These are phyloP conservation scores for Vigna trinervia DNA, from an alignment of 306 rosid species.

Conservation along the genomic window DNA sequence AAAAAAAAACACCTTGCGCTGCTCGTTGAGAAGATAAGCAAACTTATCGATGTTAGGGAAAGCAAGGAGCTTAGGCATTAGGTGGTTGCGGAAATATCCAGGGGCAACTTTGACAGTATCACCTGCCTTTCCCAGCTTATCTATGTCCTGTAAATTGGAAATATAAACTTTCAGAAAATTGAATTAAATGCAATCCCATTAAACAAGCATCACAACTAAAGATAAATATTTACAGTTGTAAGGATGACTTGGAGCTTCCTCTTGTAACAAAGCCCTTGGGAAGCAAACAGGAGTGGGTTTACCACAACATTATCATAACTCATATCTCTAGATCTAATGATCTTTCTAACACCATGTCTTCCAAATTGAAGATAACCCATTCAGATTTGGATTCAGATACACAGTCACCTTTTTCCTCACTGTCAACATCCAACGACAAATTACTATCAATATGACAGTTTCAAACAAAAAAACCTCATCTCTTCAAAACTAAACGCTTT, in stretches of 20 bases:
- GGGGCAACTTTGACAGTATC: constrained; percentile 93
- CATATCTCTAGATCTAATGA: constrained; percentile 55
- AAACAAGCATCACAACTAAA: background rate
- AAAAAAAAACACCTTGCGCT: constrained; percentile 60
- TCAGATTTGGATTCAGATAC: constrained; percentile 43
- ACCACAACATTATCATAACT: constrained; percentile 54
- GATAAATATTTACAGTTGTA: constrained; percentile 59
- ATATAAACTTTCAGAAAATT: background rate
- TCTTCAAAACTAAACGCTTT: constrained; percentile 10
- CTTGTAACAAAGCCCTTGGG: constrained; percentile 78
- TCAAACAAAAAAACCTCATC: background rate
- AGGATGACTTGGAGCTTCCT: constrained; percentile 85
- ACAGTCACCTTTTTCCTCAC: constrained; percentile 11
- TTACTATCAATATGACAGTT: background rate
- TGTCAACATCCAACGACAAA: constrained; percentile 28
- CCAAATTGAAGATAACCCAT: constrained; percentile 65
- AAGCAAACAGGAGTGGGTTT: constrained; percentile 65
- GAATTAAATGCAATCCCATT: constrained; percentile 13
- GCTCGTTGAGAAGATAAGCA: constrained; percentile 74
- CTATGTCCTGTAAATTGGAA: constrained; percentile 61
- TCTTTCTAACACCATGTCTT: constrained; percentile 63
- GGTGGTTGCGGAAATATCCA: constrained; percentile 87
- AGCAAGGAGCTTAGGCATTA: constrained; percentile 94
- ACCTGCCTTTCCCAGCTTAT: constrained; percentile 86
- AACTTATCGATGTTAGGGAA: constrained; percentile 91